Evolutionary conservation across 768 basidiomycete species (phyloP), one percentile per base, ranked within the genome.

Genomic region (Lactarius hatsudake): DNA sequence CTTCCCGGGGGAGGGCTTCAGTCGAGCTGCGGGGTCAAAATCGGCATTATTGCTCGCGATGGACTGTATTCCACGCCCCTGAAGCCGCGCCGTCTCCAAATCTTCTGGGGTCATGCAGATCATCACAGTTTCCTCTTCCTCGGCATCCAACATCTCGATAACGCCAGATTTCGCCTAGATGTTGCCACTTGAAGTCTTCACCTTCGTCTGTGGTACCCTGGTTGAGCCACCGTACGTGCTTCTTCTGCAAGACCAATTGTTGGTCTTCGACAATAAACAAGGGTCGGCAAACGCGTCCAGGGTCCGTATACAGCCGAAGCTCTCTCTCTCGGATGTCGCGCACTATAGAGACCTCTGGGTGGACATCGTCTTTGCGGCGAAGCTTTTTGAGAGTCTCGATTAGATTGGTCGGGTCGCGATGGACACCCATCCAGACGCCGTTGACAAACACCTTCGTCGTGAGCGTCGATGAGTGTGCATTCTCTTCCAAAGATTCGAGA

Each of bases 91-190:
- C 69, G 86, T 88, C 76, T 97, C 94, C 62, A 99, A 78, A 76
- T 98, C 97, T 73, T 98, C 94, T 3, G 94, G 91, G 3, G 93
- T 94, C 97, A 99, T 99, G 62, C 93, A 94, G 69, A 99, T 99
- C 93, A 99, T 96, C 63, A 98, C 95, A 0, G 96, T 98, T 77
- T 99, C 97, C 79, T 99, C 97, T 77, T 99, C 97, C 75, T 98
- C 97, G 0, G 97, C 96, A 77, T 99, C 97, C 75, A 99, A 79
- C 58, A 97, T 81, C 78, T 99, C 97, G 67, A 99, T 86, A 53
- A 97, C 86, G 66, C 97, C 97, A 20, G 86, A 85, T 72, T 91
- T 90, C 64, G 98, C 80, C 61, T n/a, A 99, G 78, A 36, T 90
- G 83, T 62, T 90, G 87, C 94, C 94, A 99, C 70, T 87, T 88